phyloP scores from a whole-genome alignment of 306 rosid genomes.

The Fragaria iinumae region DNA sequence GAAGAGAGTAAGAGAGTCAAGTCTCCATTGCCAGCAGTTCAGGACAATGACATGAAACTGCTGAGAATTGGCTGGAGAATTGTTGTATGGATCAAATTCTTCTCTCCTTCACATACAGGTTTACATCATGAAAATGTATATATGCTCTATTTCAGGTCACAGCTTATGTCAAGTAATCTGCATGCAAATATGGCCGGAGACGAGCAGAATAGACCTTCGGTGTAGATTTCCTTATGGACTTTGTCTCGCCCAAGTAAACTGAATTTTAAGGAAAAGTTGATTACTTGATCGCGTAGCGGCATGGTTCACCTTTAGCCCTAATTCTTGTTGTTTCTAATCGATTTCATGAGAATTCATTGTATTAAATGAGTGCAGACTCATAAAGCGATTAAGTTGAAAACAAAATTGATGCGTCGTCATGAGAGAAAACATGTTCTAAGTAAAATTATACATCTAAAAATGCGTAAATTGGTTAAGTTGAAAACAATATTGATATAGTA shows the following conservation, averaged over 20 bases:
- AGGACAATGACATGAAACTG: neutral
- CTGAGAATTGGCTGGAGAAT: slow-evolving; percentile 4
- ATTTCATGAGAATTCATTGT: neutral
- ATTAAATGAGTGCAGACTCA: neutral
- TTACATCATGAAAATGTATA: neutral
- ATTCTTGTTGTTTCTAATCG: neutral
- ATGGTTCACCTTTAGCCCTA: neutral
- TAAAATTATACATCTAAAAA: neutral
- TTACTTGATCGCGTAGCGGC: neutral
- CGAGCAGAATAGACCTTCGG: neutral
- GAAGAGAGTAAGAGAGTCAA: neutral
- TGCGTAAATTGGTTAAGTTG: neutral
- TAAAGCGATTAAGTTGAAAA: neutral
- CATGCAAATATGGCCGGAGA: neutral
- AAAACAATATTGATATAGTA: neutral
- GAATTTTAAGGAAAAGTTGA: no score
- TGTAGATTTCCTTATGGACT: neutral
- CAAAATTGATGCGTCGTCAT: neutral
- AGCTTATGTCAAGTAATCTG: neutral
- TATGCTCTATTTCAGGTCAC: neutral
- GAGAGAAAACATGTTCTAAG: neutral
- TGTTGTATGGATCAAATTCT: neutral
- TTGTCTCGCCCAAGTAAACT: neutral
- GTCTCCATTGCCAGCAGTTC: neutral
- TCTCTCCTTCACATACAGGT: neutral